Evolutionary conservation across 148 eudicot genomes (phyloP).

Genomic region (Rhododendron williamsianum): DNA sequence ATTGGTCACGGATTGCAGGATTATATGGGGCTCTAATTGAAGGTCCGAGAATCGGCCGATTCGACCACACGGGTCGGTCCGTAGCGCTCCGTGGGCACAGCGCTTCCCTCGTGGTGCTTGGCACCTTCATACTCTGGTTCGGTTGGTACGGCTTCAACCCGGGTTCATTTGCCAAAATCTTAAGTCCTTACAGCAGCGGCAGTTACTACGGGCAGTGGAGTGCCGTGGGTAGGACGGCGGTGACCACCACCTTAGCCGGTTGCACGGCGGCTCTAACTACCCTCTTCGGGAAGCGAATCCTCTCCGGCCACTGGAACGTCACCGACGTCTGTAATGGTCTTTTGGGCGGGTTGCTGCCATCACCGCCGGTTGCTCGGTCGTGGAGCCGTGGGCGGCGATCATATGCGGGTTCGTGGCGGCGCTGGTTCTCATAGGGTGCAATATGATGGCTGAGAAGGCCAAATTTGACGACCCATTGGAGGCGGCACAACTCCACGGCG

Average conservation of each 20-base stretch:
- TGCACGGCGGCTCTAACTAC: conserved; percentile 28
- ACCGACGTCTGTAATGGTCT: conserved; percentile 30
- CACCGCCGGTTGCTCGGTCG: conserved; percentile 34
- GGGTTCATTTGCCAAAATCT: conserved; percentile 25
- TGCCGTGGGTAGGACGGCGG: conserved; percentile 28
- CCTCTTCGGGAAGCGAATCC: conserved; percentile 17
- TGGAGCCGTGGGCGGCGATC: conserved; percentile 30
- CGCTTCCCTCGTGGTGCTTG: conserved; percentile 29
- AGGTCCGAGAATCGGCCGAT: conserved; percentile 56
- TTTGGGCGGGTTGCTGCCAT: conserved; percentile 32
- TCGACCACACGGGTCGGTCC: conserved; percentile 37
- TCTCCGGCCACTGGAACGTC: conserved; percentile 33
- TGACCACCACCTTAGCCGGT: conserved; percentile 30
- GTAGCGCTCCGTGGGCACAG: conserved; percentile 38
- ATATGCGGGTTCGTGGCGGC: conserved; percentile 37
- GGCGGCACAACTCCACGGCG: conserved; percentile 58
- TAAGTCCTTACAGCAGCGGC: conserved; percentile 6
- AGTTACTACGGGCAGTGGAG: conserved; percentile 30
- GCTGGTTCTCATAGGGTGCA: conserved; percentile 38
- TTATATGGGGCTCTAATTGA: conserved; percentile 56
- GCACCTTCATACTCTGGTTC: conserved; percentile 43
- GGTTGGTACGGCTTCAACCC: conserved; percentile 53
- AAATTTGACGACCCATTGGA: conserved; percentile 52
- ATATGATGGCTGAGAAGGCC: conserved; percentile 28
- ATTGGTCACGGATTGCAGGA: conserved; percentile 23